A percentile compares a stretch with the other conserved stretches of the same genome.
Conservation (phyloP, 768 basidiomycete species). For the Kwoniella heveanensis region DNA sequence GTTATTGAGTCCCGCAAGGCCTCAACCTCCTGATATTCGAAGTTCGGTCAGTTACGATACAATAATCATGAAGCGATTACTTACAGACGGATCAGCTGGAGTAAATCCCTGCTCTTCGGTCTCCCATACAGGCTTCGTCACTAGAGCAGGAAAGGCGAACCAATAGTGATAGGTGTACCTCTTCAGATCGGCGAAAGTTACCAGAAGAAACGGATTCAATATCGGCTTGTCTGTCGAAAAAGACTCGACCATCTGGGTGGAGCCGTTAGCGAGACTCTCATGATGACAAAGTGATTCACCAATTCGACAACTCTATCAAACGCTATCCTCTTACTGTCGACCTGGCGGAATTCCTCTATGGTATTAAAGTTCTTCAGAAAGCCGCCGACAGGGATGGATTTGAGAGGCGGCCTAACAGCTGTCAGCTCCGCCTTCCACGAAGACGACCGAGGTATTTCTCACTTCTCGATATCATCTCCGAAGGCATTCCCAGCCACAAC, state of each 20-base stretch:
- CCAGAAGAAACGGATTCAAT: conserved; percentile 78
- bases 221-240: conserved; percentile 56
- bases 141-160: conserved; percentile 95
- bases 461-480: conserved; percentile 42
- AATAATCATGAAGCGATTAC: too few species aligned
- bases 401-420: conserved; percentile 31
- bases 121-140: conserved; percentile 87
- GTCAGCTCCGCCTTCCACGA: too few species aligned
- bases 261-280: neutral
- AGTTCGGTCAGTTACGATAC: neutral
- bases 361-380: conserved; percentile 93
- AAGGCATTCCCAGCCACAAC: conserved; percentile 51
- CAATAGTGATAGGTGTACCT: conserved; percentile 98
- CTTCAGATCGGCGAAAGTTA: conserved; percentile 96
- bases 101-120: conserved; percentile 65
- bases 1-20: neutral
- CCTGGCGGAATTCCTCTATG: conserved; percentile 84
- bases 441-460: too few species aligned
- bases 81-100: conserved; percentile 60
- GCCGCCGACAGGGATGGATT: conserved; percentile 61
- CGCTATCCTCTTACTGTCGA: conserved; percentile 80
- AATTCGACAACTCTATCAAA: conserved; percentile 73
- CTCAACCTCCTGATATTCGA: neutral
- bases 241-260: conserved; percentile 39
- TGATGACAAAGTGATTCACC: conserved; percentile 57